Conservation (phyloP, 1,284 basidiomycete species). For the Phylloboletellus chloephorus region DNA sequence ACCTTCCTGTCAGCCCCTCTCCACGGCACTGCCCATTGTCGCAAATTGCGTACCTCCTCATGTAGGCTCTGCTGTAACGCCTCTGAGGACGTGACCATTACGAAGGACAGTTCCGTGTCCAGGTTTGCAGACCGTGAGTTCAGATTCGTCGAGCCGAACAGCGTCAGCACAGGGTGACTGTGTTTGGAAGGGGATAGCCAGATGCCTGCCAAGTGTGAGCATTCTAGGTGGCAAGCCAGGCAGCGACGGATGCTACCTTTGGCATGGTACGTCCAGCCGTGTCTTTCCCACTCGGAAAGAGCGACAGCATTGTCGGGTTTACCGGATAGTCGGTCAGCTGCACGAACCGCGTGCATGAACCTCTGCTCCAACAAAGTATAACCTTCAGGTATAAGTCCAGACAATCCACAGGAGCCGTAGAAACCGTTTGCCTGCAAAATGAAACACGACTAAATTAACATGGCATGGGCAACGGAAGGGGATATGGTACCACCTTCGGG, state of each 20-base stretch:
- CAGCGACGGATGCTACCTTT: slow-evolving; percentile 60
- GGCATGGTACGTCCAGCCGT: slow-evolving; percentile 98
- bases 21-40: slow-evolving; percentile 48
- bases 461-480: background rate
- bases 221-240: slow-evolving; percentile 1
- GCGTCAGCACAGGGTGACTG: slow-evolving; percentile 65
- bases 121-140: slow-evolving; percentile 88
- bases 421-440: slow-evolving; percentile 85
- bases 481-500: slow-evolving; percentile 58
- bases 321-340: slow-evolving; percentile 47
- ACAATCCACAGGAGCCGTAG: slow-evolving; percentile 83
- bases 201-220: slow-evolving; percentile 51
- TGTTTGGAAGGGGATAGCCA: slow-evolving; percentile 68
- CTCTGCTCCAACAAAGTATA: slow-evolving; percentile 86
- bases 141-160: slow-evolving; percentile 95
- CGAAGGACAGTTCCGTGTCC: slow-evolving; percentile 89
- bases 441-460: slow-evolving; percentile 10
- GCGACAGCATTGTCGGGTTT: slow-evolving; percentile 47
- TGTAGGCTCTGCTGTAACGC: slow-evolving; percentile 37
- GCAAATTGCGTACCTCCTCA: slow-evolving; percentile 44
- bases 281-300: slow-evolving; percentile 81
- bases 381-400: slow-evolving; percentile 89
- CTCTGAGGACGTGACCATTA: slow-evolving; percentile 66
- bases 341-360: slow-evolving; percentile 70
- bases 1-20: slow-evolving; percentile 63